Conservation (phyloP, 768 basidiomycete species). For the Phylloporus arenicola region DNA sequence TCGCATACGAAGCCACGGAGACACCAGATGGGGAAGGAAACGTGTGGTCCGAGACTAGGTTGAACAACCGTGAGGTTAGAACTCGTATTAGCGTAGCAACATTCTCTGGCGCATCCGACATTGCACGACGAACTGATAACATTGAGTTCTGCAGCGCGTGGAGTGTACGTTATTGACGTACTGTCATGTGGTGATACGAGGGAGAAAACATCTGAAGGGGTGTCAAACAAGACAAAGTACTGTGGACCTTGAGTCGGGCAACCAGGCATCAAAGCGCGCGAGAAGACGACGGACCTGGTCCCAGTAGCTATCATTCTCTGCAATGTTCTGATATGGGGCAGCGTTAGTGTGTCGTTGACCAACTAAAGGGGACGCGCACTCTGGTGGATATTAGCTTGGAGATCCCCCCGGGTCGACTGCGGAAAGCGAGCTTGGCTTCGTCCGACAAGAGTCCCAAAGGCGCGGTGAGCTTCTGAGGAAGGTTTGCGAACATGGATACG, state of each 20-base stretch:
- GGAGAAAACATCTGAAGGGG: slow-evolving; percentile 86
- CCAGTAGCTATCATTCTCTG: slow-evolving; percentile 79
- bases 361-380: slow-evolving; percentile 40
- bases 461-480: slow-evolving; percentile 67
- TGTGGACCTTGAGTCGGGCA: slow-evolving; percentile 26
- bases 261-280: neutral
- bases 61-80: slow-evolving; percentile 64
- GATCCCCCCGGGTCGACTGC: slow-evolving; percentile 76
- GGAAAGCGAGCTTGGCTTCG: slow-evolving; percentile 86
- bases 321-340: slow-evolving; percentile 53
- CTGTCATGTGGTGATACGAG: slow-evolving; percentile 82
- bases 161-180: slow-evolving; percentile 35
- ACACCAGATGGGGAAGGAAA: slow-evolving; percentile 58
- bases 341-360: neutral
- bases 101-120: slow-evolving; percentile 81
- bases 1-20: slow-evolving; percentile 61
- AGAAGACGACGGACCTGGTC: slow-evolving; percentile 57
- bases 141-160: slow-evolving; percentile 5
- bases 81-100: slow-evolving; percentile 75
- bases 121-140: slow-evolving; percentile 68
- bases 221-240: slow-evolving; percentile 85
- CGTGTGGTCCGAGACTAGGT: slow-evolving; percentile 71
- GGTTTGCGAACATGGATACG: slow-evolving; percentile 54
- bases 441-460: slow-evolving; percentile 79
- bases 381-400: slow-evolving; percentile 66